phyloP scores from a whole-genome alignment of 306 rosid species.

The Sicyos edulis region DNA sequence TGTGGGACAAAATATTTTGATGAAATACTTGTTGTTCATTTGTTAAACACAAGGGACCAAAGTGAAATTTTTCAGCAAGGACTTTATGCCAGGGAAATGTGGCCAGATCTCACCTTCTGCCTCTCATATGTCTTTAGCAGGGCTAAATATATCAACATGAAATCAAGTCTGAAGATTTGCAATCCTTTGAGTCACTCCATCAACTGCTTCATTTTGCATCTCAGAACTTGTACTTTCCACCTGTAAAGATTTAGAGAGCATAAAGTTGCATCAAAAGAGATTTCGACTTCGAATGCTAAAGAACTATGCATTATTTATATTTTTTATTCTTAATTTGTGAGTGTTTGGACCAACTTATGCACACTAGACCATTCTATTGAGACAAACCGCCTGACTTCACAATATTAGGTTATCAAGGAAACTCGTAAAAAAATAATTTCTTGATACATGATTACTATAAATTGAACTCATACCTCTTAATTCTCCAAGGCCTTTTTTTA shows the following conservation, averaged over 20 bases:
- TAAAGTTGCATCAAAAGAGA: not conserved
- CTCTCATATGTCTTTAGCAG: constrained; percentile 13
- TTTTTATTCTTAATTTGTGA: no score
- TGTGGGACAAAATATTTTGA: not conserved
- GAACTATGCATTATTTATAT: no score
- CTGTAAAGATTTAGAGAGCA: not conserved
- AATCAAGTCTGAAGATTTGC: constrained; percentile 42
- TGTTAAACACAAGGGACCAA: not conserved
- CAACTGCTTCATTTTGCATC: constrained; percentile 43
- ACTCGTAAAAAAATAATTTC: no score
- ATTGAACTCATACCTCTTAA: no score
- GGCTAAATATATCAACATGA: constrained; percentile 7
- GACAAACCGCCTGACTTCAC: no score
- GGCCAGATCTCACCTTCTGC: not conserved
- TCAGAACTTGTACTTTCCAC: constrained; percentile 46
- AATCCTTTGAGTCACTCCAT: constrained; percentile 44
- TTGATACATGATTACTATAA: no score
- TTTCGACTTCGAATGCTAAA: no score
- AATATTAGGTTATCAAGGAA: no score
- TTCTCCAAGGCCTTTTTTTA: no score
- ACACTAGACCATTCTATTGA: no score
- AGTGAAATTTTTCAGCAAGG: not conserved
- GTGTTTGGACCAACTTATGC: no score
- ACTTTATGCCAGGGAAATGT: not conserved
- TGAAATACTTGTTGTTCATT: not conserved